phyloP scores from a whole-genome alignment of 1,284 basidiomycete genomes.

The Anthracocystis walkeri region DNA sequence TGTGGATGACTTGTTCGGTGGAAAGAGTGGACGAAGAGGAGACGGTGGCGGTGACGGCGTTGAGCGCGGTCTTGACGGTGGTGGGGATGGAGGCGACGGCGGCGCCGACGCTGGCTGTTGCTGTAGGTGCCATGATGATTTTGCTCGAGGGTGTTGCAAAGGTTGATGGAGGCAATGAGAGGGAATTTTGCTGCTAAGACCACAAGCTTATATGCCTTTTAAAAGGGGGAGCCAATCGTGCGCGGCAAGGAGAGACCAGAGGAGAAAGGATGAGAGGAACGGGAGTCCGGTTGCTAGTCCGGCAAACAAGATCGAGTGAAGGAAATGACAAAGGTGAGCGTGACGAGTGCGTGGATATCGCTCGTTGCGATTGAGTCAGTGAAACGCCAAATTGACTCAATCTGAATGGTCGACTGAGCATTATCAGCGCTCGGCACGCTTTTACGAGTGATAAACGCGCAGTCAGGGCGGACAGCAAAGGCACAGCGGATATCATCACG shows the following conservation, averaged over 20 bases:
- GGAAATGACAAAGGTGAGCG: not conserved
- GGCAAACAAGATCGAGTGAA: constrained; percentile 15
- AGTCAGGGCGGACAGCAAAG: too few species aligned
- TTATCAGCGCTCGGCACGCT: not conserved
- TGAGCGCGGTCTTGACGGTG: constrained; percentile 45
- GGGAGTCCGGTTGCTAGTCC: constrained; percentile 38
- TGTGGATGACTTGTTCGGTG: constrained; percentile 78
- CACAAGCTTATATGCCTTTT: not conserved
- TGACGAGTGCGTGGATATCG: constrained; percentile 9
- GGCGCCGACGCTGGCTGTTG: constrained; percentile 36
- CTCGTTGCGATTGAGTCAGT: not conserved
- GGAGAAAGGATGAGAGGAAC: not conserved
- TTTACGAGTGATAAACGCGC: too few species aligned
- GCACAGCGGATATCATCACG: constrained; percentile 27
- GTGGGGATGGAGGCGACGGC: constrained; percentile 30
- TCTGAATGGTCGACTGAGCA: constrained; percentile 13
- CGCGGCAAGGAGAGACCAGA: not conserved
- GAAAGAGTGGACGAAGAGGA: constrained; percentile 54
- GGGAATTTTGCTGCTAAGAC: constrained; percentile 3
- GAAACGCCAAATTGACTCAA: constrained; percentile 28
- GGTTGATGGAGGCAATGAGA: not conserved
- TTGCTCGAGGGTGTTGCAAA: not conserved
- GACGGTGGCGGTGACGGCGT: constrained; percentile 33
- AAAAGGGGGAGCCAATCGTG: not conserved
- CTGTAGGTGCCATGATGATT: constrained; percentile 47